Evolutionary conservation across 768 basidiomycete species (phyloP).

Genomic region (Nidularia sp.): DNA sequence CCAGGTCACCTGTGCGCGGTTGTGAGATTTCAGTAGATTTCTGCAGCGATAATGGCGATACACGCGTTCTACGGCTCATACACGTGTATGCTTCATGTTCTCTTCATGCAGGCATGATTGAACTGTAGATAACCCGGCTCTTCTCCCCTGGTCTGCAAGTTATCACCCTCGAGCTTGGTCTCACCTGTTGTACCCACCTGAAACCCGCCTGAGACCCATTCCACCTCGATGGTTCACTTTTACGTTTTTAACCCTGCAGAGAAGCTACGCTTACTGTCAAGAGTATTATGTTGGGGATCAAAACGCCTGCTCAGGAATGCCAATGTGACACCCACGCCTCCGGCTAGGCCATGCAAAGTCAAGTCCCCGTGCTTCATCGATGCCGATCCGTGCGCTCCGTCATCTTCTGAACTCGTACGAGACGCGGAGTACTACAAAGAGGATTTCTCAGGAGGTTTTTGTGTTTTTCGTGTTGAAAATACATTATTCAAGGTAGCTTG

Average conservation of each 20-base stretch:
- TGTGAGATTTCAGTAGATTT: neutral
- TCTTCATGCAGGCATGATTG: conserved; percentile 19
- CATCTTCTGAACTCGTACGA: conserved; percentile 12
- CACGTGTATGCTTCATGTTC: conserved; percentile 37
- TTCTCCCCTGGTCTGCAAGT: conserved; percentile 4
- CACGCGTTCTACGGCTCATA: conserved; percentile 10
- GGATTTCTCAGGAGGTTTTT: conserved; percentile 42
- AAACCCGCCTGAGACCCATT: neutral
- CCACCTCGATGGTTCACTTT: conserved; percentile 30
- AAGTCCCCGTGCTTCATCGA: conserved; percentile 14
- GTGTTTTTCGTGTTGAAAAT: conserved; percentile 55
- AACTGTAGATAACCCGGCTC: conserved; percentile 9
- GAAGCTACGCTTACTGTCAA: conserved; percentile 29
- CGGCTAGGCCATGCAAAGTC: conserved; percentile 8
- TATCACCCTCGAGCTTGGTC: conserved; percentile 4
- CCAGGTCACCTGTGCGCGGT: neutral
- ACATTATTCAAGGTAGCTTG: conserved; percentile 56
- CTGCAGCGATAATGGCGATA: neutral
- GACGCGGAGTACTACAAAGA: conserved; percentile 29
- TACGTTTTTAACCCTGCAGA: conserved; percentile 30
- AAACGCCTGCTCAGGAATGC: conserved; percentile 16
- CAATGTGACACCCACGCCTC: neutral
- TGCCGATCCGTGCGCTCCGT: conserved; percentile 2
- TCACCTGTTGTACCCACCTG: conserved; percentile 3
- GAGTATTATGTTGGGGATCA: conserved; percentile 23